Base-by-base conservation (phyloP, 805 yeast species). In the Nakazawaea pomicola region DNA sequence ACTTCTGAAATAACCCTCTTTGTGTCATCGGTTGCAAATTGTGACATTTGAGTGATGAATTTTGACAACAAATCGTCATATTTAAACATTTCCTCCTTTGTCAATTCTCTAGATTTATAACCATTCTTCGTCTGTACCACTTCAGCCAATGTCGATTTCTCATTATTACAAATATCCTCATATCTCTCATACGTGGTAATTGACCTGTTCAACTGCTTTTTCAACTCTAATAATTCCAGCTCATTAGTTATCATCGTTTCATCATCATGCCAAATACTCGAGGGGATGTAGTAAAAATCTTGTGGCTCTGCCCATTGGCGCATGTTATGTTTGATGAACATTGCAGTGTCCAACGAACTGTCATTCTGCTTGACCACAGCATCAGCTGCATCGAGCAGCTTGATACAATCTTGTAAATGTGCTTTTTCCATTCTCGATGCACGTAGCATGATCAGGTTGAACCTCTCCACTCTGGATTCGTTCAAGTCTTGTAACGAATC, bases 211-310 rank as follows among this genome's bases (percentile, higher is more conserved):
- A 85, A 62, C 39, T 64, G 62, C 43, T 67, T 64, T 55, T 75
- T 78, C 54, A 84, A 62, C 29, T 72, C 76, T 6, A 73, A 67
- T 39, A 82, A 62, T 53, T 80, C 86, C 5, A 69, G 72, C 31
- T 74, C 79, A 4, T 72, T 67, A 1, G 78, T 72, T 47, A 82
- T 70, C 53, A 85, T 72, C 27, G 74, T 65, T 49, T 88, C 96
- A 60, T 93, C 97, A 55, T 93, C 99, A 61, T 91, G 98, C 99
- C 99, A 93, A 31, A 93, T 82, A 23, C 89, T 80, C 19, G 95
- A 81, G 1, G 98, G 96, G 47, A 85, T 74, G 54, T 84, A 93
- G 49, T 77, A 71, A 55, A 84, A 87, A 62, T 91, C 98, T 6
- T 66, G 67, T 1, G 97, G 98, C 52, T 89, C 97, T 33, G 69